These are phyloP conservation scores for Ustilago sp. DNA, from an alignment of 1,284 basidiomycete genomes.

Conservation along the genomic window DNA sequence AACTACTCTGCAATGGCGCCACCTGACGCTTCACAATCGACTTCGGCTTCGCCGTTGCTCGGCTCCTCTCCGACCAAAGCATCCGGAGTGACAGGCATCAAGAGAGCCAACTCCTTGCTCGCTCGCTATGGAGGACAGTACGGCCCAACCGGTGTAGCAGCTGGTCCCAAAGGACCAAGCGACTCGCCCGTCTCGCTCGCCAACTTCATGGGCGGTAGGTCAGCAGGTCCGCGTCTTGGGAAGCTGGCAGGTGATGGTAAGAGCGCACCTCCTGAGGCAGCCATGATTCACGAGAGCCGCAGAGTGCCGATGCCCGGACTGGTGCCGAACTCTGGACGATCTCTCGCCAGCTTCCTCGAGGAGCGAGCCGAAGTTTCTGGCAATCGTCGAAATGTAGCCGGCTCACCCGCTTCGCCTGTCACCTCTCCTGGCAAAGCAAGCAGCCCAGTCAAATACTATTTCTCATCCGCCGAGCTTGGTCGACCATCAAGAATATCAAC, in stretches of 20 bases:
- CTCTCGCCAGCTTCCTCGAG: slow-evolving; percentile 63
- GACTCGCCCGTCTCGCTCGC: slow-evolving; percentile 64
- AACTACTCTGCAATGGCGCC: slow-evolving; percentile 23
- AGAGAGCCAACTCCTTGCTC: slow-evolving; percentile 56
- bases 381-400: slow-evolving; percentile 12
- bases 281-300: slow-evolving; percentile 52
- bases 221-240: slow-evolving; percentile 64
- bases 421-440: slow-evolving; percentile 28
- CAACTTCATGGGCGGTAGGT: slow-evolving; percentile 67
- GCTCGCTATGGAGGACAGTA: slow-evolving; percentile 65
- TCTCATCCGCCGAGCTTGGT: slow-evolving; percentile 36
- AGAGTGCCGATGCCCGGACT: slow-evolving; percentile 55
- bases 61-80: slow-evolving; percentile 41
- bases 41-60: slow-evolving; percentile 32
- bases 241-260: slow-evolving; percentile 65
- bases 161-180: slow-evolving; percentile 32
- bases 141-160: slow-evolving; percentile 66
- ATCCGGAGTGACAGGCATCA: slow-evolving; percentile 39
- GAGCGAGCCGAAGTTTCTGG: slow-evolving; percentile 46
- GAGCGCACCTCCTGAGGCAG: slow-evolving; percentile 60
- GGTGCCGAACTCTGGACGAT: slow-evolving; percentile 39
- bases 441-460: slow-evolving; percentile 46
- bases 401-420: slow-evolving; percentile 26
- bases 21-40: slow-evolving; percentile 29
- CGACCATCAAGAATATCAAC: slow-evolving; percentile 20